Evolutionary conservation across 768 basidiomycete genomes (phyloP).

Genomic region (Mycena crocata): DNA sequence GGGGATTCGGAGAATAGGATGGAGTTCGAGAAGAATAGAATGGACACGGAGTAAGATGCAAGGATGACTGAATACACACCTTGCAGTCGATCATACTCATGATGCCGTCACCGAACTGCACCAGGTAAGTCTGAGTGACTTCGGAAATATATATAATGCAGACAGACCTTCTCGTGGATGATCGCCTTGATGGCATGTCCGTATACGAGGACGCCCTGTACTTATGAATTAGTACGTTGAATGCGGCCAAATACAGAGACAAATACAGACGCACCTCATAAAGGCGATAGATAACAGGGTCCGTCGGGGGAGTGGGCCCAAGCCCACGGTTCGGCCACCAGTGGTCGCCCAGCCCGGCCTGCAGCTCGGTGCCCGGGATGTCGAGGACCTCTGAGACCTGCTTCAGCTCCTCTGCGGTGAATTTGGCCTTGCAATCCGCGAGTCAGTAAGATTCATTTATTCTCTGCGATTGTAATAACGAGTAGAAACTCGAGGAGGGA

Average conservation of each 20-base stretch:
- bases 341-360: conserved; percentile 64
- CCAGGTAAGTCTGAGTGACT: background rate
- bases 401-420: conserved; percentile 67
- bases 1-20: too few species aligned
- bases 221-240: conserved; percentile 61
- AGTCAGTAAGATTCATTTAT: too few species aligned
- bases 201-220: conserved; percentile 77
- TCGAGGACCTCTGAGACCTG: conserved; percentile 64
- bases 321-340: conserved; percentile 84
- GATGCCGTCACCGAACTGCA: conserved; percentile 86
- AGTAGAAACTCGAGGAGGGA: conserved; percentile 37
- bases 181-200: conserved; percentile 85
- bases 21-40: too few species aligned
- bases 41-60: background rate
- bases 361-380: conserved; percentile 51
- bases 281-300: conserved; percentile 84
- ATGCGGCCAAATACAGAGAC: conserved; percentile 73
- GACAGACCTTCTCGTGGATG: conserved; percentile 78
- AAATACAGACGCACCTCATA: conserved; percentile 68
- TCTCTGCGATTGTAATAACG: conserved; percentile 3
- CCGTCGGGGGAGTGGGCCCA: conserved; percentile 77
- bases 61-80: conserved; percentile 26
- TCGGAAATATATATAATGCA: background rate
- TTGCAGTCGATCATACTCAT: conserved; percentile 93
- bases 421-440: conserved; percentile 84